Evolutionary conservation across 2,329 filamentous ascomycete species (phyloP), one percentile per base, ranked within the genome.

Genomic region (Samsoniella hepiali): DNA sequence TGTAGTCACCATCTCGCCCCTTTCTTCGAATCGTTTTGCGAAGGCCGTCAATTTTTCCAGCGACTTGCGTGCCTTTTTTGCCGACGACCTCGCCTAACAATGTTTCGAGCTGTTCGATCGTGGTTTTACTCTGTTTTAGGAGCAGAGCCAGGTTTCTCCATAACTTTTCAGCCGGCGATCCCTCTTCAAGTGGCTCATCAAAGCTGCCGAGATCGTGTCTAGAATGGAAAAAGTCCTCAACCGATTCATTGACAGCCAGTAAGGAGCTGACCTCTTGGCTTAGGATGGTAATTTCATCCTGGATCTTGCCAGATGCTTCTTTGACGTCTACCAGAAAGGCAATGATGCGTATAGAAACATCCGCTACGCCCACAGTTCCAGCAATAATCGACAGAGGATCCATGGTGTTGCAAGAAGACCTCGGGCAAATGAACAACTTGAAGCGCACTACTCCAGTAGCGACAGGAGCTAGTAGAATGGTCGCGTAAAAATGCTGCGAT

Each of bases 211-310:
- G 31, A 31, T 59, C 31, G 34, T 47, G 29, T 29, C 32, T 34
- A 22, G 31, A 38, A 31, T 45, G 27, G 10, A 45, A 17, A 32
- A 58, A 34, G 42, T 49, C 27, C n/a, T 40, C 45, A 38, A 59
- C 17, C n/a, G 57, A 36, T 29, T 59, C 44, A 40, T 49, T 59
- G 44, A 59, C 45, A 10, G 42, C 57, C 3, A 36, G 15, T 15
- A 59, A 29, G 9, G 42, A 49, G 13, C 17, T 29, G 44, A 59
- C 27, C 50, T 59, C 57, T 36, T 59, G 42, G 13, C 31, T n/a
- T 44, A 59, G 13, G n/a, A 36, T 50, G 44, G 29, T 50, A 15
- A 59, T 59, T 59, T 59, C 57, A 38, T 36, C 44, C 27, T 59
- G 42, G 15, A 59, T 59, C 42, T 36, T 59, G 44, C 11, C 31